Base-by-base conservation (phyloP, 345 rosid genomes). In the Conringia planisiliqua region DNA sequence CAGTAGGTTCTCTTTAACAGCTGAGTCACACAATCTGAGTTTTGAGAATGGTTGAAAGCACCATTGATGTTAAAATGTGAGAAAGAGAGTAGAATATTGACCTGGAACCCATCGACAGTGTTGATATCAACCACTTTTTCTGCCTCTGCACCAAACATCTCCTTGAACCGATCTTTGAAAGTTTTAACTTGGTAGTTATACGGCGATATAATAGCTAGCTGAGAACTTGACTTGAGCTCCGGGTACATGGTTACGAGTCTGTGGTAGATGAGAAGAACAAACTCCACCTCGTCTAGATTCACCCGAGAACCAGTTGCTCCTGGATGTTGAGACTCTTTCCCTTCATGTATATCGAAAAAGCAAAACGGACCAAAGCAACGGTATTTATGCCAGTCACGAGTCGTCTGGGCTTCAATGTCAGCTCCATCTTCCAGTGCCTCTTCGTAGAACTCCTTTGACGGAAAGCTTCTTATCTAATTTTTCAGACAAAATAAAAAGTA, bases 31-130 rank as follows among this genome's bases (percentile, higher is more conserved):
- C 12, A 12, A 20, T 46, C 14, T 22, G 26, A 44, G 74, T 59
- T 70, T 22, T 44, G 27, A 71, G 29, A 60, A 33, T 47, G 8
- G 10, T 24, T 47, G 24, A 47, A 59, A 70, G 13, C 56, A 32
- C 32, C 10, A 7, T 26, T 46, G 39, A 47, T 26, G 8, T 18
- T 18, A 2, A 70, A 40, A 11, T 14, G 24, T 13, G 64, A 57
- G 48, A 44, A 44, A 57, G 66, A 59, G 79, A 29, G 62, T 36
- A 22, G 39, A 47, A 18, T 51, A 57, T 71, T 80, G 80, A 94
- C 98, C 99, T 95, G 99, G 82, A 92, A 95, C 62, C 99, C 99
- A 70, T 95, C 98, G 40, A 92, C 92, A 9, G 97, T 95, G 66
- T 88, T 90, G 63, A 95, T 90, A 74, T 95, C 97, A 20, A 89